Evolutionary conservation across 228 moss, liverwort and hornwort species (phyloP), one percentile per base, ranked within the genome.

Genomic region (Sphagnum fallax): DNA sequence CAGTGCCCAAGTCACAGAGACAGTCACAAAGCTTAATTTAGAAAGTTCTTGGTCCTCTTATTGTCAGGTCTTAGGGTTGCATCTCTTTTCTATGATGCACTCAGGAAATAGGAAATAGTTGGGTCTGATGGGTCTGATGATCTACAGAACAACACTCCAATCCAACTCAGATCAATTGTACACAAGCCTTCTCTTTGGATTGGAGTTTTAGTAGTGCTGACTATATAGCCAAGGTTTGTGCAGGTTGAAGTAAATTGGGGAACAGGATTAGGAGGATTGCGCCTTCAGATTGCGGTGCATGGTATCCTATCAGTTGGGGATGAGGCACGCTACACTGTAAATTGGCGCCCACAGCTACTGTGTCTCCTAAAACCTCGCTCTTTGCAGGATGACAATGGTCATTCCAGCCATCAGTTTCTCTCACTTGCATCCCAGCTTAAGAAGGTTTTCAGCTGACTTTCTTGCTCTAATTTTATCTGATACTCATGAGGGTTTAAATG

Each of bases 221-320:
- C 13, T 16, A 47, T 48, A 50, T 47, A 16, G 65, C 10, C 47
- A 13, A 18, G 8, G 52, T 0, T 70, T 69, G 52, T 62, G 66
- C 85, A 97, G 97, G 97, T 97, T 63, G 97, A 98, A 75, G 97
- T 98, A 71, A 88, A 92, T 60, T 98, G 97, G 97, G 97, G 97
- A 69, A 93, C 90, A 52, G 97, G 97, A 14, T 72, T 98, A 80
- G 97, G 97, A 74, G 97, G 97, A 47, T 68, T 98, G 18, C 85
- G 82, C 52, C 85, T 98, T 18, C 93, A 93, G 66, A 79, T 93
- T 49, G 91, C 93, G 16, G 91, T 98, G 71, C 91, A 68, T 49
- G 93, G 82, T 52, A 91, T 98, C 60, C 67, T 93, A 3, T 71
- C 87, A 1, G 88, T 91, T 16, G 87, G 87, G 10, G 91, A 93